These are phyloP conservation scores for Saturnispora halmiae DNA, from an alignment of 805 yeast genomes.

Conservation along the genomic window DNA sequence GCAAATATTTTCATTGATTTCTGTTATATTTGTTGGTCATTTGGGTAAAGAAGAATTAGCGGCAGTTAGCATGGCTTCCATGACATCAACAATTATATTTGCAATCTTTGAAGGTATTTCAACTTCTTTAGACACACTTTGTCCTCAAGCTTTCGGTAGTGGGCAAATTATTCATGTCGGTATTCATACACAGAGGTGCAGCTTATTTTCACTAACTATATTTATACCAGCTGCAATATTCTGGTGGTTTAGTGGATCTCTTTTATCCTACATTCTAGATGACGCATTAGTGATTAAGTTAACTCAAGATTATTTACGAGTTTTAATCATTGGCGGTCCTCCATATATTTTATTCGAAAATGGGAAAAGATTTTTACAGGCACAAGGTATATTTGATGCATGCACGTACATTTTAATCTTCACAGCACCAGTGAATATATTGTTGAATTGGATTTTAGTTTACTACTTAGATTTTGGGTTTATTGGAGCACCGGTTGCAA, in stretches of 20 bases:
- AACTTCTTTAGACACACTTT: constrained; percentile 47
- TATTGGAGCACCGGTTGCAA: constrained; percentile 52
- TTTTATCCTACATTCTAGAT: constrained; percentile 31
- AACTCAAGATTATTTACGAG: constrained; percentile 40
- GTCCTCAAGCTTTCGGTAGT: constrained; percentile 56
- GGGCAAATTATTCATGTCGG: constrained; percentile 43
- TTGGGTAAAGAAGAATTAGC: constrained; percentile 50
- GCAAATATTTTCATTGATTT: constrained; percentile 43
- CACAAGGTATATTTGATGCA: constrained; percentile 50
- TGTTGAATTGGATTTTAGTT: constrained; percentile 40
- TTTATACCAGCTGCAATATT: constrained; percentile 34
- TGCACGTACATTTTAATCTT: constrained; percentile 44
- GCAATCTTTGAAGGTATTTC: constrained; percentile 51
- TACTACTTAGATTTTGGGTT: constrained; percentile 39
- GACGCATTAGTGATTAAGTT: constrained; percentile 39
- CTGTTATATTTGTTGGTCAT: constrained; percentile 51
- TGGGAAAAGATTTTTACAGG: constrained; percentile 47
- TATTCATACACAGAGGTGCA: constrained; percentile 40
- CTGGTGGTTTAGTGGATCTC: constrained; percentile 33
- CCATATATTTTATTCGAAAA: constrained; percentile 49
- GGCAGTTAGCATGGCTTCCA: constrained; percentile 50
- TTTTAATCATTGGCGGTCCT: constrained; percentile 45
- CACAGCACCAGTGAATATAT: constrained; percentile 45
- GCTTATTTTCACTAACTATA: constrained; percentile 34
- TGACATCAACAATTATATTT: constrained; percentile 46